phyloP scores from a whole-genome alignment of 352 stramenopile species.

The Pseudoperonospora humuli region DNA sequence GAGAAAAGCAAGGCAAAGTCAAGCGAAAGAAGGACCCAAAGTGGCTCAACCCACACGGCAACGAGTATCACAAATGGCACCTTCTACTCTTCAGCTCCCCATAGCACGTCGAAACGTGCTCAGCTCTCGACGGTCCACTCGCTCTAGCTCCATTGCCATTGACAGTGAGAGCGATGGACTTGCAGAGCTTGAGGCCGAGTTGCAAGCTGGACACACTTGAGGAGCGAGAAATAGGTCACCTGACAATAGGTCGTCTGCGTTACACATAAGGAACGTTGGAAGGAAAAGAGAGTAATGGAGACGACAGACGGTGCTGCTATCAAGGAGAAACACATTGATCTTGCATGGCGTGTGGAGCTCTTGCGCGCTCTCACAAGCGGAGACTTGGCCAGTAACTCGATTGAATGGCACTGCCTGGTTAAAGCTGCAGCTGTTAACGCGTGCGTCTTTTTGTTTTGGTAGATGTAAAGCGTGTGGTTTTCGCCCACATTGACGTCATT shows the following conservation, averaged over 20 bases:
- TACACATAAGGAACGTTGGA: background rate
- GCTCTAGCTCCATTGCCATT: conserved; percentile 22
- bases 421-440: background rate
- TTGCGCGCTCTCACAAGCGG: conserved; percentile 25
- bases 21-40: conserved; percentile 3
- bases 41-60: background rate
- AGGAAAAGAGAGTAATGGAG: conserved; percentile 5
- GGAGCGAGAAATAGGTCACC: background rate
- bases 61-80: background rate
- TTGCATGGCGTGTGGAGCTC: conserved; percentile 26
- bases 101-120: background rate
- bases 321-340: conserved; percentile 13
- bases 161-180: conserved; percentile 50
- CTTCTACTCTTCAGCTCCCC: background rate
- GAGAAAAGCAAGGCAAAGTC: conserved; percentile 1
- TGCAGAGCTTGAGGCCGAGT: conserved; percentile 29
- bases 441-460: background rate
- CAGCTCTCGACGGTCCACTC: conserved; percentile 17
- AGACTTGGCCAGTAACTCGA: conserved; percentile 18
- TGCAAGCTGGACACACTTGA: conserved; percentile 14
- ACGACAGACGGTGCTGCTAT: too few species aligned
- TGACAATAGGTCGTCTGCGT: conserved; percentile 10
- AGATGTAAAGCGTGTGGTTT: conserved; percentile 31
- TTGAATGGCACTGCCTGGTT: background rate
- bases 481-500: too few species aligned